Evolutionary conservation across 139 green algal genomes (phyloP).

Genomic region (Penium margaritaceum): DNA sequence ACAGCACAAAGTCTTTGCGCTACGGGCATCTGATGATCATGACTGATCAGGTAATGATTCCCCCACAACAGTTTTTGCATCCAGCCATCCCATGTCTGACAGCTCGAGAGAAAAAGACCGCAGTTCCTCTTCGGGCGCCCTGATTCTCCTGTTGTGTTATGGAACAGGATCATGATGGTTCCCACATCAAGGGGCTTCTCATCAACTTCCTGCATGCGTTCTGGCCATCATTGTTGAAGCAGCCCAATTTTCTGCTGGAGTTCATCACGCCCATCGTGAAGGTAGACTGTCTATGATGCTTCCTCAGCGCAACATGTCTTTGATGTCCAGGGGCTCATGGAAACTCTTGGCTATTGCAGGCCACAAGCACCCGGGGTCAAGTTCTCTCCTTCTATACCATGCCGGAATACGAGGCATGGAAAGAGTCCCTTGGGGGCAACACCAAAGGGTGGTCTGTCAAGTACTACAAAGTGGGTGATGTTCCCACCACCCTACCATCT

Average conservation of each 20-base stretch:
- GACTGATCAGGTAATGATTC: constrained; percentile 78
- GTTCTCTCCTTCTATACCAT: constrained; percentile 89
- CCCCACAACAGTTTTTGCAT: no score
- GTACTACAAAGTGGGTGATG: constrained; percentile 91
- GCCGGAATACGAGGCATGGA: constrained; percentile 96
- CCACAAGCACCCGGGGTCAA: constrained; percentile 59
- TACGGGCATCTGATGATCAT: constrained; percentile 99
- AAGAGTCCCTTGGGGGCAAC: constrained; percentile 59
- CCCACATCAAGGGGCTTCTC: constrained; percentile 99
- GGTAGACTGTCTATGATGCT: constrained; percentile 32
- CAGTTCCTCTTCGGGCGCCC: no score
- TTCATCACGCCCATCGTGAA: constrained; percentile 99
- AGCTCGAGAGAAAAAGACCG: no score
- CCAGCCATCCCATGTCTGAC: no score
- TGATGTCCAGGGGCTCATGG: no score
- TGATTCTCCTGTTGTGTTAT: no score
- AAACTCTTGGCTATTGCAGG: no score
- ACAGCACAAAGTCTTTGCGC: constrained; percentile 78
- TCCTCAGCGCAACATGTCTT: no score
- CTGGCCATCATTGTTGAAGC: constrained; percentile 87
- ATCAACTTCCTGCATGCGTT: constrained; percentile 99
- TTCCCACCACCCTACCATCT: no score
- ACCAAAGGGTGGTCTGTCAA: constrained; percentile 85
- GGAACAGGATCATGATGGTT: constrained; percentile 94
- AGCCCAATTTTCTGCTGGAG: constrained; percentile 90